phyloP scores from a whole-genome alignment of 1,284 basidiomycete genomes.

The Porodaedalea pini region DNA sequence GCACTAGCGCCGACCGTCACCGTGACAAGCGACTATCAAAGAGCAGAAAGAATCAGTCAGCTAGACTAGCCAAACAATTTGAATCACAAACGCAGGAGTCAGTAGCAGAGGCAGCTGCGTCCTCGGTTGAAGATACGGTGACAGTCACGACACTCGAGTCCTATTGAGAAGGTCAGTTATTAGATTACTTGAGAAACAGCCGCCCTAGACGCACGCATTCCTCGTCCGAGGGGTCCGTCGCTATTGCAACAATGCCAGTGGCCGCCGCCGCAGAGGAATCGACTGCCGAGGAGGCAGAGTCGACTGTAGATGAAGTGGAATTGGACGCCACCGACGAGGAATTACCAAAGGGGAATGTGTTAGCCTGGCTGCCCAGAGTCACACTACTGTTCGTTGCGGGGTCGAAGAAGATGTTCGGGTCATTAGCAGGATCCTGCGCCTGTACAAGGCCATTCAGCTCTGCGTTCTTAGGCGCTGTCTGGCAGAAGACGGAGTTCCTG shows the following conservation, averaged over 20 bases:
- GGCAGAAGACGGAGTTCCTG: conserved; percentile 42
- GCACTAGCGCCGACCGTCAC: conserved; percentile 10
- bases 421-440: conserved; percentile 40
- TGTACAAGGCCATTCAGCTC: conserved; percentile 40
- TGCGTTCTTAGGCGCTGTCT: conserved; percentile 36
- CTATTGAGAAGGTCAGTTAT: conserved; percentile 19
- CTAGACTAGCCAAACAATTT: background rate
- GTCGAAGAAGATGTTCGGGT: conserved; percentile 52
- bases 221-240: conserved; percentile 7
- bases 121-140: conserved; percentile 23
- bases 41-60: background rate
- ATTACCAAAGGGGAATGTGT: conserved; percentile 49
- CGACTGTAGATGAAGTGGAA: conserved; percentile 18
- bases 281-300: background rate
- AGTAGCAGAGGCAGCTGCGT: conserved; percentile 4
- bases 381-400: conserved; percentile 44
- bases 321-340: too few species aligned
- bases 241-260: background rate
- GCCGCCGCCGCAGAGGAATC: background rate
- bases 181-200: conserved; percentile 18
- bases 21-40: conserved; percentile 22
- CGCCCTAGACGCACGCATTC: background rate
- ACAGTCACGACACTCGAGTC: conserved; percentile 25
- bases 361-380: conserved; percentile 46
- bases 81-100: conserved; percentile 22